These are phyloP conservation scores for Gynostemma pentaphyllum DNA, from an alignment of 306 rosid genomes.

Conservation along the genomic window DNA sequence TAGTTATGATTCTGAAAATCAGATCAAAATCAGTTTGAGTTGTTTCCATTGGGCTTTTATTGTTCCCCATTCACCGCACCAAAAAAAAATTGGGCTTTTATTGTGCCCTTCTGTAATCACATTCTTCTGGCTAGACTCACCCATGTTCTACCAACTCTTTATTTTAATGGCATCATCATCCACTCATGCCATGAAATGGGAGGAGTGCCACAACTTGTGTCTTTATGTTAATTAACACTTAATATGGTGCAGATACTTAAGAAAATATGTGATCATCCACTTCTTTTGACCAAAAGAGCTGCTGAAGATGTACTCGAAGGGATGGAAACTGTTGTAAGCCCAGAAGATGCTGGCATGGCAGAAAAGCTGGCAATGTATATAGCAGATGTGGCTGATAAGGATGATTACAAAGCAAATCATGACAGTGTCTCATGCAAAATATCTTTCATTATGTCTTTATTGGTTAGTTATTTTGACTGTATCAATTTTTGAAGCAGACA, in stretches of 20 bases:
- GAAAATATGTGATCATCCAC: slow-evolving; percentile 93
- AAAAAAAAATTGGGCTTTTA: background rate
- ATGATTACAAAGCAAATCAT: slow-evolving; percentile 41
- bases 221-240: background rate
- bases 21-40: background rate
- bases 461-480: slow-evolving; percentile 37
- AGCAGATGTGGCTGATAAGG: slow-evolving; percentile 62
- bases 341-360: slow-evolving; percentile 56
- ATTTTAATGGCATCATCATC: background rate
- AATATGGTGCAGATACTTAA: slow-evolving; percentile 52
- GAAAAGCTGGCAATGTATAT: slow-evolving; percentile 66
- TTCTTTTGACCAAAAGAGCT: slow-evolving; percentile 78
- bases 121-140: background rate
- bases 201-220: background rate
- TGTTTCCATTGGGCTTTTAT: background rate
- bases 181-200: background rate
- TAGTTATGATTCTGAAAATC: background rate
- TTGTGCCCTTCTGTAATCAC: too few relatives aligned
- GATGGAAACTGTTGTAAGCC: slow-evolving; percentile 57
- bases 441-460: slow-evolving; percentile 59
- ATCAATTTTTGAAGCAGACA: slow-evolving; percentile 3
- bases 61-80: too few relatives aligned
- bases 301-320: slow-evolving; percentile 91
- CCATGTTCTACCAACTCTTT: background rate
- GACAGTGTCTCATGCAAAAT: slow-evolving; percentile 73